Evolutionary conservation across 768 basidiomycete genomes (phyloP), one percentile per base, ranked within the genome.

Genomic region (Hortiboletus flavorubellus): DNA sequence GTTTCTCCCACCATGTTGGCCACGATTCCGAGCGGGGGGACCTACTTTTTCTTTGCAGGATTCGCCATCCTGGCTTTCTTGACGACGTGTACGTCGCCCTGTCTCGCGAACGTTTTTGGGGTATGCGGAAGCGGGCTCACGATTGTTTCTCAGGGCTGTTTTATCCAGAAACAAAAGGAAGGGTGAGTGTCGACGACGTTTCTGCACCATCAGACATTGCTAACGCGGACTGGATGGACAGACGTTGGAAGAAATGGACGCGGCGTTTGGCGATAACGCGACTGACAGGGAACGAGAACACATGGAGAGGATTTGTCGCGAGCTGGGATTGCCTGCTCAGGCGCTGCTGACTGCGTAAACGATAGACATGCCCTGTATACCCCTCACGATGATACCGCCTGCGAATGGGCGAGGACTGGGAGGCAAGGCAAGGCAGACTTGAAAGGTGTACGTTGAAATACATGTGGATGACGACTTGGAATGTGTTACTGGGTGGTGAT

Each of bases 211-310:
- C 15, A 35, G 4, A 35, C 3, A 14, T 33, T 4, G 14, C 50
- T 59, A 14, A 64, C 14, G 11, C 26, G 39, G 21, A 26, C 34
- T 10, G n/a, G 35, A 10, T 18, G 8, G n/a, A 5, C 41, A 72
- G 71, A 71, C 71, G 1, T 47, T 71, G 47, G 69, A 71, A 51
- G 69, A 72, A 38, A 72, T 71, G 71, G 64, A 71, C 31, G 63
- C 60, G 3, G 65, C 64, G 15, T 71, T 71, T 57, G 71, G 69
- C 8, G 71, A 71, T 16, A 60, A 62, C 12, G 52, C 65, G 44
- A 56, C 67, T 10, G 68, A 67, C 1, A 57, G 59, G 46, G 67
- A 67, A 49, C 65, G 57, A 6, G 55, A 67, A 16, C 69, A 53
- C 15, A 65, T 69, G 71, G 58, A 55, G 23, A 40, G n/a, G 26